These are phyloP conservation scores for Gentiana dahurica DNA, from an alignment of 257 asterid genomes.

Conservation along the genomic window DNA sequence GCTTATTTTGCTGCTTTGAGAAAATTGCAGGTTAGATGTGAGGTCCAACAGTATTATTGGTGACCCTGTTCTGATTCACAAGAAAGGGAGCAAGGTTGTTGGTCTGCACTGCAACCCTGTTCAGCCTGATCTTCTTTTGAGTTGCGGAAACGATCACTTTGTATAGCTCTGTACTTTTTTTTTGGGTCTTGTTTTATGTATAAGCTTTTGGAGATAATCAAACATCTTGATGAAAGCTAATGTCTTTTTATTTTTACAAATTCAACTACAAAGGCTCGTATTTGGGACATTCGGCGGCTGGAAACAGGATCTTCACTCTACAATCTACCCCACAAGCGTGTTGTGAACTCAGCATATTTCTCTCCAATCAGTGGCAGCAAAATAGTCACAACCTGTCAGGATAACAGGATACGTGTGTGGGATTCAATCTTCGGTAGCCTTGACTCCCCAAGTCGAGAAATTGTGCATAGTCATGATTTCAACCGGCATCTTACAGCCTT, in stretches of 20 bases:
- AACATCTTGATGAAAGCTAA: not conserved
- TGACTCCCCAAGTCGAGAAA: constrained; percentile 88
- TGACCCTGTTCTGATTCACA: constrained; percentile 66
- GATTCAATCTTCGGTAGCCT: constrained; percentile 83
- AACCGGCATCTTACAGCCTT: constrained; percentile 88
- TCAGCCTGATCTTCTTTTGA: constrained; percentile 86
- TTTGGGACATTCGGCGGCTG: constrained; percentile 83
- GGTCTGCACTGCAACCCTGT: constrained; percentile 93
- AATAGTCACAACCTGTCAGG: constrained; percentile 90
- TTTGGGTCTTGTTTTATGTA: not conserved
- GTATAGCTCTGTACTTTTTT: constrained; percentile 36
- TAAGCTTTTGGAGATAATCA: constrained; percentile 3
- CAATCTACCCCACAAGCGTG: constrained; percentile 74
- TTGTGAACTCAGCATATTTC: constrained; percentile 92
- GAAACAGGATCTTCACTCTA: constrained; percentile 70
- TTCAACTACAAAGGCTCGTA: constrained; percentile 59
- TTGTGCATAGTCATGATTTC: constrained; percentile 94
- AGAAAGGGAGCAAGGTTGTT: constrained; percentile 95
- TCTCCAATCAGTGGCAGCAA: constrained; percentile 89
- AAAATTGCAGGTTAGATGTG: constrained; percentile 52
- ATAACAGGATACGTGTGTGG: constrained; percentile 88
- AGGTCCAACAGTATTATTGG: constrained; percentile 50
- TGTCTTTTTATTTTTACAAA: not conserved
- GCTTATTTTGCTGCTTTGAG: constrained; percentile 3
- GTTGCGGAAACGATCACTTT: constrained; percentile 95